Evolutionary conservation across 73 alveolate species (phyloP).

Genomic region (Paramecium octaurelia): DNA sequence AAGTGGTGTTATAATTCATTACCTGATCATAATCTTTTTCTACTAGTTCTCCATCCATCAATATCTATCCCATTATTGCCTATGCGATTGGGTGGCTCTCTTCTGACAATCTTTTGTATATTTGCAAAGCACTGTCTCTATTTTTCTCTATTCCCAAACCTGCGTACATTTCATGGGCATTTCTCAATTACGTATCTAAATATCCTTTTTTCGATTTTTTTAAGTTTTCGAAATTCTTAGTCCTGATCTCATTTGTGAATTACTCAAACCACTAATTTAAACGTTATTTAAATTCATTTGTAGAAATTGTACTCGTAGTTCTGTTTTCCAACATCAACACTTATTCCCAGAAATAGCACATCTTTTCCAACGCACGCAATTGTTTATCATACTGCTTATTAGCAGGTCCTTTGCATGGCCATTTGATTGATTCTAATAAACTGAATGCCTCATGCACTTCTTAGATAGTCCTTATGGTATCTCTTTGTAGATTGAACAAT

Average conservation of each 20-base stretch:
- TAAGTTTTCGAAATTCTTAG: not conserved
- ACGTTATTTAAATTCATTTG: not conserved
- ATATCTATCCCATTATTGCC: conserved; percentile 13
- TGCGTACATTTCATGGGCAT: conserved; percentile 36
- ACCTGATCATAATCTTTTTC: not conserved
- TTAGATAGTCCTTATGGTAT: not conserved
- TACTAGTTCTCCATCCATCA: not conserved
- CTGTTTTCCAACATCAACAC: not conserved
- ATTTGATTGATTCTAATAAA: not conserved
- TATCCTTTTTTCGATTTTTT: not conserved
- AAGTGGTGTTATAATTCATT: not conserved
- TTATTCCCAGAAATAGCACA: not conserved
- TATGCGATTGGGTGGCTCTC: not conserved
- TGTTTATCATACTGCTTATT: not conserved
- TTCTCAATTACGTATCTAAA: not conserved
- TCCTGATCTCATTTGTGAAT: not conserved
- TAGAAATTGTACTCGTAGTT: not conserved
- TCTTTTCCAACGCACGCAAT: not conserved
- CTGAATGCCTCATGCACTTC: not conserved
- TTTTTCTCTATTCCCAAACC: conserved; percentile 15
- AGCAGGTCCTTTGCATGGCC: conserved; percentile 9
- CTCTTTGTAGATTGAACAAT: not conserved
- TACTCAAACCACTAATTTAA: not conserved
- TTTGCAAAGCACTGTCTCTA: not conserved
- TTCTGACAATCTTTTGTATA: not conserved